These are phyloP conservation scores for Aspergillus steynii DNA, from an alignment of 495 filamentous ascomycete species.

Conservation along the genomic window DNA sequence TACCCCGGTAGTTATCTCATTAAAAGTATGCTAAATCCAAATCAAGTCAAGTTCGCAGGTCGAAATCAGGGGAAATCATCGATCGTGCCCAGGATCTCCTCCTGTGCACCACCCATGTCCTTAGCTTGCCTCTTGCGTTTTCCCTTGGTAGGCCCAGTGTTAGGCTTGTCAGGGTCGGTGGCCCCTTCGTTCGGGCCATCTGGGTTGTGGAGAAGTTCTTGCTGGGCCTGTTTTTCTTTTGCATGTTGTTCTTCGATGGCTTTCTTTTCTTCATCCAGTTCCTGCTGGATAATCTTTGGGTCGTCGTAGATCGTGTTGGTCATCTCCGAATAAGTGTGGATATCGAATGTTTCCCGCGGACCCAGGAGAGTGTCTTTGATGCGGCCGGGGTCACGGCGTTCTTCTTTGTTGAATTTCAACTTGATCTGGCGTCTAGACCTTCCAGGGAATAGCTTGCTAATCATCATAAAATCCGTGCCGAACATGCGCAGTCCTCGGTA, in stretches of 20 bases:
- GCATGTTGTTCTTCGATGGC: constrained; percentile 65
- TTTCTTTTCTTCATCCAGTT: constrained; percentile 71
- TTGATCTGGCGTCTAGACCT: constrained; percentile 79
- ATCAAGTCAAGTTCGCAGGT: not conserved
- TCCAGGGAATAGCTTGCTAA: constrained; percentile 77
- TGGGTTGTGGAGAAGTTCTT: constrained; percentile 51
- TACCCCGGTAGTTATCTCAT: not conserved
- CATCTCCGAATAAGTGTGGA: constrained; percentile 65
- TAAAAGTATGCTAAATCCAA: constrained; percentile 10
- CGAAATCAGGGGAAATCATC: constrained; percentile 38
- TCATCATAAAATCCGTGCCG: constrained; percentile 90
- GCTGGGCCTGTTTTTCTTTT: constrained; percentile 55
- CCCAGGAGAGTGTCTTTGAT: constrained; percentile 69
- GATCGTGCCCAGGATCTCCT: constrained; percentile 43
- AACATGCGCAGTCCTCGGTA: constrained; percentile 83
- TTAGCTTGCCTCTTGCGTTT: constrained; percentile 43
- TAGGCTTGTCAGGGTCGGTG: constrained; percentile 37
- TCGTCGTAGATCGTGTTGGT: constrained; percentile 57
- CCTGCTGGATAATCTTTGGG: constrained; percentile 56
- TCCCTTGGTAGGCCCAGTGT: constrained; percentile 32
- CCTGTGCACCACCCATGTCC: constrained; percentile 38
- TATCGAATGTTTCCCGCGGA: constrained; percentile 58
- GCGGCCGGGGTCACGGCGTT: constrained; percentile 66
- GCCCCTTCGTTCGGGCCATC: constrained; percentile 33
- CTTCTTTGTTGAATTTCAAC: constrained; percentile 90